These are phyloP conservation scores for Hypericum androsaemum DNA, from an alignment of 345 rosid genomes.

Conservation along the genomic window DNA sequence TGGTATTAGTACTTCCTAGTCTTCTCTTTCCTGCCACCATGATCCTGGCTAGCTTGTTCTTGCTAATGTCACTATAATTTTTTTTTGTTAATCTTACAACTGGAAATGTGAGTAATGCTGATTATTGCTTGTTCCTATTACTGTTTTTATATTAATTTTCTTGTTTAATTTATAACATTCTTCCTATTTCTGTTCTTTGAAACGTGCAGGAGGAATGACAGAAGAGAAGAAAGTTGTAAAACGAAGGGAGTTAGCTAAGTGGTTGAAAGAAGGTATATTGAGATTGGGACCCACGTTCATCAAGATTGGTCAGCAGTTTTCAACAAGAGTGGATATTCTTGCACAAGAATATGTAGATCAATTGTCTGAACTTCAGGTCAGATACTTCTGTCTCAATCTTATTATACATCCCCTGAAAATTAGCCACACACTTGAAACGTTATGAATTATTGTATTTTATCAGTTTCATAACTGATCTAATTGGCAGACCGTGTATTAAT, in stretches of 20 bases:
- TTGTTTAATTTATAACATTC: neutral
- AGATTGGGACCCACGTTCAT: slow-evolving; percentile 96
- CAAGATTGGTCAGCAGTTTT: slow-evolving; percentile 94
- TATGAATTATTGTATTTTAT: too few relatives aligned
- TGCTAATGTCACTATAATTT: too few relatives aligned
- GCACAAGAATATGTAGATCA: slow-evolving; percentile 98
- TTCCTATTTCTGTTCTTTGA: slow-evolving; percentile 8
- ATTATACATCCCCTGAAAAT: too few relatives aligned
- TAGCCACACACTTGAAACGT: too few relatives aligned
- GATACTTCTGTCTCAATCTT: slow-evolving; percentile 4
- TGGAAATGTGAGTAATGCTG: too few relatives aligned
- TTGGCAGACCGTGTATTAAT: too few relatives aligned
- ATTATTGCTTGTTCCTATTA: too few relatives aligned
- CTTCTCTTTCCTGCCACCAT: too few relatives aligned
- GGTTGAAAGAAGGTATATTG: slow-evolving; percentile 86
- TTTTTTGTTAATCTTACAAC: too few relatives aligned
- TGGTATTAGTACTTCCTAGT: too few relatives aligned
- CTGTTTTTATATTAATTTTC: neutral
- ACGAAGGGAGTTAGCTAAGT: slow-evolving; percentile 75
- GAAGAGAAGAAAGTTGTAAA: slow-evolving; percentile 58
- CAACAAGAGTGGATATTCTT: slow-evolving; percentile 97
- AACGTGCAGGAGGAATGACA: slow-evolving; percentile 77
- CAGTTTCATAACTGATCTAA: too few relatives aligned
- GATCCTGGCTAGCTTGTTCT: too few relatives aligned
- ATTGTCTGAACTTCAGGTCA: slow-evolving; percentile 92